Evolutionary conservation across 495 filamentous ascomycete genomes (phyloP).

Genomic region (Staphylotrichum tortipilum): DNA sequence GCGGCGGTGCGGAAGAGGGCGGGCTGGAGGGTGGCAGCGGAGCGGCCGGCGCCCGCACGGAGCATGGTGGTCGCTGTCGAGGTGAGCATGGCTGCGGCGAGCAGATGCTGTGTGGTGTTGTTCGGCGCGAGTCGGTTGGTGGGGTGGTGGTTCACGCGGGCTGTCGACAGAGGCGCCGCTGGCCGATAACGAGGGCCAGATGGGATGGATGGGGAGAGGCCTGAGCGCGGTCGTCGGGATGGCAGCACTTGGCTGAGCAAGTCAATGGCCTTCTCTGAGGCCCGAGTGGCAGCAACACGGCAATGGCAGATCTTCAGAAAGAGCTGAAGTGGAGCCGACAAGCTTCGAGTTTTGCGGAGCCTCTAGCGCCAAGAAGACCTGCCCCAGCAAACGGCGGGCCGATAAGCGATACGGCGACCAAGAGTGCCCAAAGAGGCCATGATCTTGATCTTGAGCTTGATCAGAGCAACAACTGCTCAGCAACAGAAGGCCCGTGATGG

Average conservation of each 20-base stretch:
- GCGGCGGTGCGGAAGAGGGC: conserved; percentile 22
- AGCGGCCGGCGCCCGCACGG: conserved; percentile 23
- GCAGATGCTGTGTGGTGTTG: neutral
- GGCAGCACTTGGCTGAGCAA: neutral
- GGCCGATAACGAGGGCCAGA: neutral
- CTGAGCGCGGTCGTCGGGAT: neutral
- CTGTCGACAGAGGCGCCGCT: too few relatives aligned
- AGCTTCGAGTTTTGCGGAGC: conserved; percentile 9
- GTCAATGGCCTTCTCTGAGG: too few relatives aligned
- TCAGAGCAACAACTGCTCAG: too few relatives aligned
- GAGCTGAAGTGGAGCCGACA: conserved; percentile 10
- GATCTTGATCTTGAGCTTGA: too few relatives aligned
- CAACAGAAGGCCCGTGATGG: too few relatives aligned
- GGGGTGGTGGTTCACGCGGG: too few relatives aligned
- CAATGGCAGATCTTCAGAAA: too few relatives aligned
- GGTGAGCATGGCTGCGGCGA: conserved; percentile 22
- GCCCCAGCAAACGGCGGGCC: too few relatives aligned
- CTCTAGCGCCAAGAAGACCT: neutral
- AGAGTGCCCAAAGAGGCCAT: too few relatives aligned
- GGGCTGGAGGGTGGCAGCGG: conserved; percentile 18
- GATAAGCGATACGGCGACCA: too few relatives aligned
- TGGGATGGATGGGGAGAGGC: conserved; percentile 10
- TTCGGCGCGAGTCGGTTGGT: neutral
- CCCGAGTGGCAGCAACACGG: too few relatives aligned
- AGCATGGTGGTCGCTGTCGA: conserved; percentile 27